Conservation (phyloP, 2,329 filamentous ascomycete species). For the Penicillium olsonii region DNA sequence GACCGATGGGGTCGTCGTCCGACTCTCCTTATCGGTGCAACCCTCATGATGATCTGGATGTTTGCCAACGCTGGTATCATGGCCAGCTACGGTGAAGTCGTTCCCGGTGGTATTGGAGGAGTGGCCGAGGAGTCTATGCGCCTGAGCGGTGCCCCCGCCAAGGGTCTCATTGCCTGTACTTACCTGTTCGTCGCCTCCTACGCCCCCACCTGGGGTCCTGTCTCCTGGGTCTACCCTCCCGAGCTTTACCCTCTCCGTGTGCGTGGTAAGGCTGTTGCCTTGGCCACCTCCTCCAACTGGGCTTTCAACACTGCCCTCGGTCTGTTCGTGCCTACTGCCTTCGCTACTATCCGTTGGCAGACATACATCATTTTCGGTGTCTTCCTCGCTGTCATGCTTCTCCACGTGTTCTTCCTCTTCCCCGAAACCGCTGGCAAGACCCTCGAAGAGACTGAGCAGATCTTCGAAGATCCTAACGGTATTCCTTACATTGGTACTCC, state of each 20-base stretch:
- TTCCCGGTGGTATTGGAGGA: slow-evolving; percentile 42
- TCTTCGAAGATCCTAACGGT: slow-evolving; percentile 56
- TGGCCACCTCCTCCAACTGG: slow-evolving; percentile 63
- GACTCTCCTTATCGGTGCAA: slow-evolving; percentile 65
- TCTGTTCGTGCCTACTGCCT: slow-evolving; percentile 55
- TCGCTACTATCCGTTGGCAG: slow-evolving; percentile 57
- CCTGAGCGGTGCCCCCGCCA: slow-evolving; percentile 50
- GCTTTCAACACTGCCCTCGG: slow-evolving; percentile 59
- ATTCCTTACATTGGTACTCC: slow-evolving; percentile 39
- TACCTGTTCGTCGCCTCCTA: slow-evolving; percentile 65
- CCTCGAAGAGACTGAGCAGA: slow-evolving; percentile 73
- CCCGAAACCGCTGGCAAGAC: slow-evolving; percentile 73
- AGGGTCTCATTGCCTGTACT: slow-evolving; percentile 67
- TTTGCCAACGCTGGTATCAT: slow-evolving; percentile 47
- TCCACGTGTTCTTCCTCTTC: slow-evolving; percentile 66
- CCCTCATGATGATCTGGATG: slow-evolving; percentile 59
- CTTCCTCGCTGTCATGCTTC: slow-evolving; percentile 66
- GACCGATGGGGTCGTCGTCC: slow-evolving; percentile 74
- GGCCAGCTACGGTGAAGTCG: slow-evolving; percentile 36
- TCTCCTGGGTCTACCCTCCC: slow-evolving; percentile 58
- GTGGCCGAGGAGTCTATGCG: slow-evolving; percentile 42
- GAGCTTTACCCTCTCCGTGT: slow-evolving; percentile 54
- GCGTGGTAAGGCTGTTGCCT: slow-evolving; percentile 61
- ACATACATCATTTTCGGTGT: slow-evolving; percentile 75
- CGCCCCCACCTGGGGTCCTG: slow-evolving; percentile 63